Evolutionary conservation across 208 protist genomes (phyloP).

Genomic region (Wallacemonas rigidus): DNA sequence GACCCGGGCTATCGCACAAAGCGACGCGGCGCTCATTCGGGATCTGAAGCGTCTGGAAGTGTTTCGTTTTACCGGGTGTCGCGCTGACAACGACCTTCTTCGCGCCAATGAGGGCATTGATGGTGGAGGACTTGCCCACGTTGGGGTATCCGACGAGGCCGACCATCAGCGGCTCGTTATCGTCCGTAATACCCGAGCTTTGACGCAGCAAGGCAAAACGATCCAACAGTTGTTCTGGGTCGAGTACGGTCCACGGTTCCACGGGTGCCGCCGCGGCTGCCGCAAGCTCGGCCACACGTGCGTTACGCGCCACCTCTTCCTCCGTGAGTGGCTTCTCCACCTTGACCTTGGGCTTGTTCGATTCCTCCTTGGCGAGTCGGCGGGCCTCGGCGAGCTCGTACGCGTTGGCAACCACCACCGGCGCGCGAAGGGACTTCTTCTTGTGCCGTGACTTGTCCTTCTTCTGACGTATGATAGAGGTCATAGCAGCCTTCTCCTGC

Average conservation of each 20-base stretch:
- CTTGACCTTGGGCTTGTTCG: conserved; percentile 42
- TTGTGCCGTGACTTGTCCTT: conserved; percentile 76
- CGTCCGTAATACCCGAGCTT: conserved; percentile 35
- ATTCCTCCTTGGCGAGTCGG: conserved; percentile 36
- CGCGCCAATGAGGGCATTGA: conserved; percentile 95
- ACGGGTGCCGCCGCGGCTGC: conserved; percentile 17
- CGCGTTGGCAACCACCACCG: conserved; percentile 71
- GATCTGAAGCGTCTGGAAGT: conserved; percentile 97
- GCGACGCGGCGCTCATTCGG: conserved; percentile 89
- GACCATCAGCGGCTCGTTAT: conserved; percentile 71
- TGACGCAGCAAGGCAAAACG: conserved; percentile 60
- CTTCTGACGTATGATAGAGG: conserved; percentile 34
- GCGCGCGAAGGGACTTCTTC: conserved; percentile 75
- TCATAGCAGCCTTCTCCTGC: conserved; percentile 41
- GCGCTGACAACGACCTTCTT: conserved; percentile 96
- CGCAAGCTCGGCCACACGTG: conserved; percentile 32
- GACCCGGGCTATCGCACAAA: conserved; percentile 98
- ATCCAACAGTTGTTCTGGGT: conserved; percentile 82
- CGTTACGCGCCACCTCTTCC: conserved; percentile 66
- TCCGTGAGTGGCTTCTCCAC: conserved; percentile 52
- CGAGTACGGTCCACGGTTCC: conserved; percentile 64
- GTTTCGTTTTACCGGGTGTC: conserved; percentile 99
- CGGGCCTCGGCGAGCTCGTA: conserved; percentile 74
- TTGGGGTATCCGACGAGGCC: conserved; percentile 98
- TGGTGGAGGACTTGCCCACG: conserved; percentile 98